Percentiles rank a stretch among this genome's conserved stretches.
phyloP scores from a whole-genome alignment of 2,329 filamentous ascomycete genomes.

The Colletotrichum sp. region DNA sequence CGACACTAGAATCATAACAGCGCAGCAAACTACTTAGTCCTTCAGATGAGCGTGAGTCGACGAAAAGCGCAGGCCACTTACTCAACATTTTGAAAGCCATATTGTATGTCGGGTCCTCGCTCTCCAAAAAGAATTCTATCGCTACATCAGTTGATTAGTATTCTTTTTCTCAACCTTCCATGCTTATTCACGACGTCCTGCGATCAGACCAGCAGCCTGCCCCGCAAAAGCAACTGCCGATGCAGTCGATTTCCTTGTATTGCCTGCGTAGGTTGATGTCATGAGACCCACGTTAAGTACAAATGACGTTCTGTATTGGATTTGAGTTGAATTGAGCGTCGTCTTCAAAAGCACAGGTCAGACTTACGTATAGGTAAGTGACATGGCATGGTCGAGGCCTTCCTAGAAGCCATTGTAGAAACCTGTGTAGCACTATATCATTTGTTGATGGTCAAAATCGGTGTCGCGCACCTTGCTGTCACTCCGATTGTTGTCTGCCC shows the following conservation, averaged over 20 bases:
- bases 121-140: neutral
- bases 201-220: neutral
- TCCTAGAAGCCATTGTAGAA: too few species aligned
- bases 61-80: neutral
- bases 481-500: too few species aligned
- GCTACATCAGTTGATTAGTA: fast-evolving
- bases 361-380: neutral
- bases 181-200: neutral
- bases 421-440: too few species aligned
- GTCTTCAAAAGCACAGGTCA: neutral
- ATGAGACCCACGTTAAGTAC: neutral
- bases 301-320: neutral
- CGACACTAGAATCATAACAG: neutral
- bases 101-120: neutral
- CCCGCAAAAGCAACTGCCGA: neutral
- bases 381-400: neutral
- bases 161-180: fast-evolving
- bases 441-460: too few species aligned
- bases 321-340: neutral
- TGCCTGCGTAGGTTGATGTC: neutral
- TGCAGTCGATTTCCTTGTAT: neutral
- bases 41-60: neutral
- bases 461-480: too few species aligned
- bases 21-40: neutral
- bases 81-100: neutral